Base-by-base conservation (phyloP, 2,329 filamentous ascomycete species). In the Cladobotryum mycophilum region DNA sequence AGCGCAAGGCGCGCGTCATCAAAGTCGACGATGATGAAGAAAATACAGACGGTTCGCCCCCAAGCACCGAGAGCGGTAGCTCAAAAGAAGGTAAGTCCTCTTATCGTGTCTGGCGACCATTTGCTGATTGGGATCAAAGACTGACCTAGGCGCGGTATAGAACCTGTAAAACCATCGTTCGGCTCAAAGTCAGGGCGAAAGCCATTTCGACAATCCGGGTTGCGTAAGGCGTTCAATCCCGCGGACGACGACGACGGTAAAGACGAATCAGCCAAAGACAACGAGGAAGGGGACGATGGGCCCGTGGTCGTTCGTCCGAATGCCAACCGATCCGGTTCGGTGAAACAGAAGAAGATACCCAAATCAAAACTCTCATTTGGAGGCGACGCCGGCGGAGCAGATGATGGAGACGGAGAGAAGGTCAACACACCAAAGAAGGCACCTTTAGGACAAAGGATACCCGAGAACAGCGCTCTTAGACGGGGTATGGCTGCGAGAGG, bases 1-100 rank as follows among this genome's bases (percentile, higher is more conserved):
- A 81, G 60, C 71, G 81, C 56, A 90, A 93, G 59, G 84, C 88
- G 43, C 85, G 88, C 57, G 86, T 90, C 61, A 87, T 96, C 59
- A 85, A 82, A 43, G 74, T 81, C 0, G 75, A 81, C 40, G 86
- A 89, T 41, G 81, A 89, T 42, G 81, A 84, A 12, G 82, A 88
- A 3, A 84, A 84, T 1, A 45, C 50, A 2, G 47, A 55, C 4
- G 52, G 55, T 2, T 47, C 52, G 8, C 37, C 64, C 1, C 46
- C 54, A 1, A 52, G 56, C 18, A 51, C 60, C 2, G 57, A 64
- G 40, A 60, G 61, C 22, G 57, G 56, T 15, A 56, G 57, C 50
- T 55, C 55, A 15, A 56, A 63, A 51, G 64, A 70, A 55, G 68
- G 70, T 75, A 66, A 65, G 71, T 68, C 36, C 34, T 53, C 41